A percentile compares a stretch with the other conserved stretches of the same genome.
phyloP scores from a whole-genome alignment of 2,329 filamentous ascomycete genomes.

The Lasiodiplodia citricola region DNA sequence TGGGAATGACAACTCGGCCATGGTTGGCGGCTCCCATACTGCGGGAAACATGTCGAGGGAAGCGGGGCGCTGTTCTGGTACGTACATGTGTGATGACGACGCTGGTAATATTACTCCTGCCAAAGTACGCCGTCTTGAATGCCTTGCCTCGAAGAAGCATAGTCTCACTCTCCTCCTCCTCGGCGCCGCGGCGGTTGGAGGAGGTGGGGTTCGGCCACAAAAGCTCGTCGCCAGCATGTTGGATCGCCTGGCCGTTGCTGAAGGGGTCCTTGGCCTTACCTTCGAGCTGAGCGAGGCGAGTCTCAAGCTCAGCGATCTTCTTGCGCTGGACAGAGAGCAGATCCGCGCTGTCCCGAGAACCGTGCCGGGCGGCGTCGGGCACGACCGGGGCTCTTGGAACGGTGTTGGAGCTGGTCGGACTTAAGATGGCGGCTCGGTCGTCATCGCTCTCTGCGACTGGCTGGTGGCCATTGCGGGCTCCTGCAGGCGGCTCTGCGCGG shows the following conservation, averaged over 20 bases:
- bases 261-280: constrained; percentile 33
- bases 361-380: not conserved
- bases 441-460: constrained; percentile 28
- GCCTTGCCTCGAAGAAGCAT: constrained; percentile 50
- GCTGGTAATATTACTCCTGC: constrained; percentile 47
- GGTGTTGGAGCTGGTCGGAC: constrained; percentile 24
- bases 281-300: constrained; percentile 40
- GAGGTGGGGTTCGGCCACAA: constrained; percentile 28
- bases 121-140: constrained; percentile 54
- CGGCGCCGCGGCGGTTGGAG: not conserved
- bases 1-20: not conserved
- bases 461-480: constrained; percentile 8
- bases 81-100: constrained; percentile 40
- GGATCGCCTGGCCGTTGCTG: constrained; percentile 28
- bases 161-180: constrained; percentile 37
- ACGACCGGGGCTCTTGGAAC: constrained; percentile 18
- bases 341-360: constrained; percentile 28
- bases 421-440: constrained; percentile 17
- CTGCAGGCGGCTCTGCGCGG: constrained; percentile 33
- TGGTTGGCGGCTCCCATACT: not conserved
- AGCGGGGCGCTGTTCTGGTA: not conserved
- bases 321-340: constrained; percentile 31
- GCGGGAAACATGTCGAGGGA: constrained; percentile 12
- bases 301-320: constrained; percentile 40
- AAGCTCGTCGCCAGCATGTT: constrained; percentile 25